Conservation (phyloP, 352 stramenopile species). For the Phytophthora tubulina region DNA sequence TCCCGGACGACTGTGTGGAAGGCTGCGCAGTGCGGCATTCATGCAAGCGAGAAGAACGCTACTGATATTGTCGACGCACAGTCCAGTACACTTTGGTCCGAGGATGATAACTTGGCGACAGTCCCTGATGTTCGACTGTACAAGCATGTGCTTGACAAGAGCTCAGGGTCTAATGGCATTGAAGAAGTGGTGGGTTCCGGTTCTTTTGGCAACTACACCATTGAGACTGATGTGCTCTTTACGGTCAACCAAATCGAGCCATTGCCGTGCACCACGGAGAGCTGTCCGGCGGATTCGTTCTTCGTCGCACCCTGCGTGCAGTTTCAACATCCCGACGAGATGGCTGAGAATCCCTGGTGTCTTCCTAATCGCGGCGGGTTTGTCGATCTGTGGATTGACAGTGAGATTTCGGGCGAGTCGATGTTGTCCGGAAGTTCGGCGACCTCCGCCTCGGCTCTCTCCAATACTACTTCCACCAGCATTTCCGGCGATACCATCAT, state of each 20-base stretch:
- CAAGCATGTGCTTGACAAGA: conserved; percentile 28
- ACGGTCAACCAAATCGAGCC: conserved; percentile 58
- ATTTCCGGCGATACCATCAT: conserved; percentile 33
- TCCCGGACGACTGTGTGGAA: conserved; percentile 30
- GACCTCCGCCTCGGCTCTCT: conserved; percentile 4
- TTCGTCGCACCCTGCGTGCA: conserved; percentile 62
- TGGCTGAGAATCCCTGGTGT: conserved; percentile 46
- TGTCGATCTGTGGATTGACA: conserved; percentile 57
- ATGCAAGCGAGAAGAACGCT: conserved; percentile 37
- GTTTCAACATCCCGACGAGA: conserved; percentile 13
- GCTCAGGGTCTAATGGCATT: conserved; percentile 5
- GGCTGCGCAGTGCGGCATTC: conserved; percentile 45
- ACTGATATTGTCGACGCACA: conserved; percentile 20
- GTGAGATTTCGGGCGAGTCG: conserved; percentile 20
- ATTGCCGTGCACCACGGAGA: conserved; percentile 18
- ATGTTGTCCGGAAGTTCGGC: conserved; percentile 5
- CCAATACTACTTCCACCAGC: neutral
- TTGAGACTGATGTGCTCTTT: conserved; percentile 39
- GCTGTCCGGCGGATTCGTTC: conserved; percentile 44
- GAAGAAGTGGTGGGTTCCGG: conserved; percentile 16
- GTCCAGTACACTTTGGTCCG: conserved; percentile 52
- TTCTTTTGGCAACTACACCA: conserved; percentile 10
- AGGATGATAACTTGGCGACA: conserved; percentile 40
- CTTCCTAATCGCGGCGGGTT: conserved; percentile 40
- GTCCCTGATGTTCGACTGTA: conserved; percentile 52